Evolutionary conservation across 1,139 yeast species (phyloP).

Genomic region (Debaryomyces sp.): DNA sequence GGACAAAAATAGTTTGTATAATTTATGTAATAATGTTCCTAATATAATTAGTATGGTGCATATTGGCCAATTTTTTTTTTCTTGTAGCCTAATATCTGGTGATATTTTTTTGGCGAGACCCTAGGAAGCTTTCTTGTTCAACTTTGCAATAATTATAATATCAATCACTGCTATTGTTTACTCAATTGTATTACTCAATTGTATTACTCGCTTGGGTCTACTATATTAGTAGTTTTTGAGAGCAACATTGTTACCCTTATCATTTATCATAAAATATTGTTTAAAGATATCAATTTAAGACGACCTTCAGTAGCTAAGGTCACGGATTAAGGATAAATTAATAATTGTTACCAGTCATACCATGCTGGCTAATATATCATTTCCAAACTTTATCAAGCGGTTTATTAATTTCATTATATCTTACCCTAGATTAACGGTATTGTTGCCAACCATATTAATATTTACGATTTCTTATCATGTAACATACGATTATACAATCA

Average conservation of each 20-base stretch:
- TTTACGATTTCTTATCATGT: conserved; percentile 51
- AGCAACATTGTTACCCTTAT: not conserved
- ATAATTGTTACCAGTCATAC: not conserved
- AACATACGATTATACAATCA: conserved; percentile 25
- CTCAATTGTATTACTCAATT: not conserved
- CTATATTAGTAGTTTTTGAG: not conserved
- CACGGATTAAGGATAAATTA: not conserved
- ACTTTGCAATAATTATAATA: not conserved
- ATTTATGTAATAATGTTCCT: not conserved
- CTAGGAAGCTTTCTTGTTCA: not conserved
- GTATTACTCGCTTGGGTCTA: not conserved
- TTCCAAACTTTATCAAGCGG: not conserved
- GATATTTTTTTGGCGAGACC: not conserved
- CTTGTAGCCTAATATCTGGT: not conserved
- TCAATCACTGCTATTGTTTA: not conserved
- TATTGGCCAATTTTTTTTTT: not conserved
- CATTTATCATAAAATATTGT: not conserved
- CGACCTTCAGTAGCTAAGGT: not conserved
- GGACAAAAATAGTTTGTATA: conserved; percentile 26
- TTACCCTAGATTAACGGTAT: conserved; percentile 26
- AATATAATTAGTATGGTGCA: conserved; percentile 4
- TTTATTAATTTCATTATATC: conserved; percentile 3
- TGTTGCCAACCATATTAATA: conserved; percentile 52
- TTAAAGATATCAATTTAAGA: not conserved
- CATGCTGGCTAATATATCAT: not conserved